A percentile compares a stretch with the other conserved stretches of the same genome.
These are phyloP conservation scores for Syzygium oleosum DNA, from an alignment of 345 rosid genomes.

Conservation along the genomic window DNA sequence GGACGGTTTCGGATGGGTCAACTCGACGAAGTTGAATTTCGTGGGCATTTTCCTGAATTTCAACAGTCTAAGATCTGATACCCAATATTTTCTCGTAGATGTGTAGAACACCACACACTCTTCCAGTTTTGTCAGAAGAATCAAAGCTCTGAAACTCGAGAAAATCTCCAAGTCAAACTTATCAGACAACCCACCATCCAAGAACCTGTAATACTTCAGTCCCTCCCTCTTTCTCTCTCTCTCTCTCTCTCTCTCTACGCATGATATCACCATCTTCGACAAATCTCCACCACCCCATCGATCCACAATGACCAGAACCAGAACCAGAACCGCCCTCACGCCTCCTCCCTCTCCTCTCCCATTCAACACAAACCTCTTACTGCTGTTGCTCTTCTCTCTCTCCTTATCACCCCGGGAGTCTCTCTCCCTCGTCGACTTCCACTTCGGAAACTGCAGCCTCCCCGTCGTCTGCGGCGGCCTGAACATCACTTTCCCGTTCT, in stretches of 20 bases:
- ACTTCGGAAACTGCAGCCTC: slow-evolving; percentile 10
- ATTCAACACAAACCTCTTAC: not conserved
- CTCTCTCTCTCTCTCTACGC: too few relatives aligned
- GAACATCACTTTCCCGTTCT: slow-evolving; percentile 28
- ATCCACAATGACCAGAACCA: not conserved
- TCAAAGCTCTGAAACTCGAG: not conserved
- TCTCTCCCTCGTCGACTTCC: not conserved
- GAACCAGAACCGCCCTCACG: not conserved
- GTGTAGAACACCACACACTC: not conserved
- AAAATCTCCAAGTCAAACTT: not conserved
- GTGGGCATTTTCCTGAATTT: not conserved
- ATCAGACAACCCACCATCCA: not conserved
- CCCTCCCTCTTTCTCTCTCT: not conserved
- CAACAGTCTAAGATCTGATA: slow-evolving; percentile 18
- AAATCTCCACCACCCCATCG: not conserved
- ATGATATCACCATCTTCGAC: not conserved
- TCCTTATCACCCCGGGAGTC: not conserved
- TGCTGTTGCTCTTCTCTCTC: not conserved
- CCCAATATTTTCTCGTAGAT: too few relatives aligned
- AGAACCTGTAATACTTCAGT: not conserved
- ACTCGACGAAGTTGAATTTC: not conserved
- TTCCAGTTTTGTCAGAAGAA: not conserved
- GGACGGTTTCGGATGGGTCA: not conserved
- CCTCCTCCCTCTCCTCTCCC: not conserved
- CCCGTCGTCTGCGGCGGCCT: slow-evolving; percentile 20